Base-by-base conservation (phyloP, 805 yeast species). In the Kuraishia cidri region DNA sequence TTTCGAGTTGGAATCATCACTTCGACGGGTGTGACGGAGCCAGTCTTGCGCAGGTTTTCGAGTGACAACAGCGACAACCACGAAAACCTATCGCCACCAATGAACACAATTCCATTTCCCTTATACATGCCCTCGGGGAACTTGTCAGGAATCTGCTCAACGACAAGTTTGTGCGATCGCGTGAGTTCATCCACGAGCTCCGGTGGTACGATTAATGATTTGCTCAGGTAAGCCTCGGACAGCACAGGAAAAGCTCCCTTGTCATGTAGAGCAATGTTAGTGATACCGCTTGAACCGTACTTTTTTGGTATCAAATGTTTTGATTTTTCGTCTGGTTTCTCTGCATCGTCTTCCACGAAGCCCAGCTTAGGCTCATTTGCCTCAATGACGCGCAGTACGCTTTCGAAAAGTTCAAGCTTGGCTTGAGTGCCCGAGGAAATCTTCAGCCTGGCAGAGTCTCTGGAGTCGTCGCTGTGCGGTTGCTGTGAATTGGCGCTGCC, bases 1-100 rank as follows among this genome's bases (percentile, higher is more conserved):
- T 34, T 37, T 15, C 64, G 68, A 9, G 58, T 50, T 0, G 75
- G 75, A 24, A 69, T 64, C 31, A 69, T 51, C 9, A 69, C 56
- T 46, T 69, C 75, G 12, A 69, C 60, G 7, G 79, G 78, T 26
- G 69, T 45, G 24, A 50, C 43, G 10, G 69, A 62, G 2, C 77
- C 77, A 6, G 59, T 45, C 3, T 60, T 51, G 28, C 78, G 48
- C 24, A 72, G 44, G 24, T 65, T 58, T 39, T 64, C 65, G 27
- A 80, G 56, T 7, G 79, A 66, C 5, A 76, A 48, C 18, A 77
- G 53, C 1, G 81, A 62, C 18, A 80, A 53, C 72, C 83, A 71
- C 31, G 82, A 76, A 45, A 72, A 80, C 37, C 64, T 65, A 3
- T 84, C 84, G 30, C 90, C 90, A n/a, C 85, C 90, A 29, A 80